A percentile compares a stretch with the other conserved stretches of the same genome.
phyloP scores from a whole-genome alignment of 257 asterid genomes.

The Solanum lycopersicoides region DNA sequence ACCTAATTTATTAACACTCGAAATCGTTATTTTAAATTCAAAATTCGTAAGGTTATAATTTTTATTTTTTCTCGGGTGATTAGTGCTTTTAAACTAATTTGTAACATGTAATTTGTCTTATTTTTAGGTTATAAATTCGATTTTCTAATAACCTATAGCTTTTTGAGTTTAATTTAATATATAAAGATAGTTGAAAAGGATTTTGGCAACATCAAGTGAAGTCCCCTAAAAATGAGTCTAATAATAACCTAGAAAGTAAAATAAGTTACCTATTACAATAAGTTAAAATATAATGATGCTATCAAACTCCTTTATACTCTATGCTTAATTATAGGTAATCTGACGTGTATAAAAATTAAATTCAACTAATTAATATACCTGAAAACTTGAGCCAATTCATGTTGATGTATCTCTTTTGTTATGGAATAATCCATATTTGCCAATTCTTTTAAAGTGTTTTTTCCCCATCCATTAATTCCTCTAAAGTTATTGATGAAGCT shows the following conservation, averaged over 20 bases:
- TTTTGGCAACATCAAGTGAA: not conserved
- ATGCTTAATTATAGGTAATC: too few relatives aligned
- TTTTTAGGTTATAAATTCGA: too few relatives aligned
- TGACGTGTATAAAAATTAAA: not conserved
- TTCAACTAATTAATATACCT: conserved; percentile 8
- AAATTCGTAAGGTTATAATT: too few relatives aligned
- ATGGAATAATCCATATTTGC: conserved; percentile 9
- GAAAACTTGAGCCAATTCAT: conserved; percentile 24
- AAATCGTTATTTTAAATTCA: too few relatives aligned
- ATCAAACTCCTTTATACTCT: too few relatives aligned
- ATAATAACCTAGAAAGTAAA: not conserved
- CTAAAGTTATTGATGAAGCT: not conserved
- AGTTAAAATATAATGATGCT: not conserved
- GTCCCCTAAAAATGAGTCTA: not conserved
- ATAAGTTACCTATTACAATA: not conserved
- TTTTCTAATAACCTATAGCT: too few relatives aligned
- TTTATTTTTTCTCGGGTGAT: too few relatives aligned
- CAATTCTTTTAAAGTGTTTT: conserved; percentile 17
- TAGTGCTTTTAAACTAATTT: too few relatives aligned
- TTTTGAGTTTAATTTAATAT: not conserved
- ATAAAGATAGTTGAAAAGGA: not conserved
- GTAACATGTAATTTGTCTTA: not conserved
- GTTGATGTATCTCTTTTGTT: conserved; percentile 6
- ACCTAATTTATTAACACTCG: too few relatives aligned
- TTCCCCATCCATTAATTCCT: conserved; percentile 14